These are phyloP conservation scores for Penstemon davidsonii DNA, from an alignment of 257 asterid species.

Conservation along the genomic window DNA sequence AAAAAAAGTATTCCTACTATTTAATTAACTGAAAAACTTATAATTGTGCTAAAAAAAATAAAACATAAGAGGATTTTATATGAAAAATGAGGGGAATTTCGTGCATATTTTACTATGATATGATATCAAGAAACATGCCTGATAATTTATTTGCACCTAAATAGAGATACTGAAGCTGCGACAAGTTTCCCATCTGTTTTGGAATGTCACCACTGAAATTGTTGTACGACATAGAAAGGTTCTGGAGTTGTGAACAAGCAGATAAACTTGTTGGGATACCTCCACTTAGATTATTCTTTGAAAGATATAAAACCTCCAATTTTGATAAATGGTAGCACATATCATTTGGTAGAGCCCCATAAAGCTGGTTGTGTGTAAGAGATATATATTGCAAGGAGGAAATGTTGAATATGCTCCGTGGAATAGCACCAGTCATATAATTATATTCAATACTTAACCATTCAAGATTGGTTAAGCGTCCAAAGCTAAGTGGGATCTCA, in stretches of 20 bases:
- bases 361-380: neutral
- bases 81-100: neutral
- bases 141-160: neutral
- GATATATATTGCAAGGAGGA: neutral
- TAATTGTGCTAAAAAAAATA: no score
- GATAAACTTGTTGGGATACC: neutral
- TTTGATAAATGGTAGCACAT: neutral
- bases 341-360: conserved; percentile 7
- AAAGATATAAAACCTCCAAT: neutral
- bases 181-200: neutral
- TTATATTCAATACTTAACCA: neutral
- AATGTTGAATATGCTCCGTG: neutral
- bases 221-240: neutral
- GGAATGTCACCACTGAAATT: conserved; percentile 1
- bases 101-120: no score
- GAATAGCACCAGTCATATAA: neutral
- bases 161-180: neutral
- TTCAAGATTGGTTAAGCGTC: neutral
- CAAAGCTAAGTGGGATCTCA: neutral
- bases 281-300: neutral
- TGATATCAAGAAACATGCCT: neutral
- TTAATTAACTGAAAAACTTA: no score
- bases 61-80: no score
- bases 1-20: no score
- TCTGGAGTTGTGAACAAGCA: neutral